Evolutionary conservation across 1,139 yeast species (phyloP), one percentile per base, ranked within the genome.

Genomic region (Suhomyces yuchorum): DNA sequence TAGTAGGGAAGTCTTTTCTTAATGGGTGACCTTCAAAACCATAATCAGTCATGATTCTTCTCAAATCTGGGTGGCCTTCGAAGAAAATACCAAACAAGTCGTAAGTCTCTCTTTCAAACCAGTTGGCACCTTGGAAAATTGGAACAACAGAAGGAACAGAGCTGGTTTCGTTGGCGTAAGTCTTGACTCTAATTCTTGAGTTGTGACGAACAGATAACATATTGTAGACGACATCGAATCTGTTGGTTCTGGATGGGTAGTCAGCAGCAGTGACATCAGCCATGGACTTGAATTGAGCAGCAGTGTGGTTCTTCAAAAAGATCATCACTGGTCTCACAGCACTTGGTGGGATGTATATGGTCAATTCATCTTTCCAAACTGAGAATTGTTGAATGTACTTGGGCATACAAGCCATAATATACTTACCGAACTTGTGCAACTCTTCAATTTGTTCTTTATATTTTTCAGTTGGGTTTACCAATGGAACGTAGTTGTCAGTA

Each of bases 11-110:
- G 69, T 89, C 96, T 70, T 89, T 89, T 70, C 96, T 82, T 66
- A 89, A 78, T 14, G 96, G 96, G 65, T 89, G 95, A 47, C 96
- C 96, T 68, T 87, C 96, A 61, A 89, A 89, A 32, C 96, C 96
- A 68, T 89, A 89, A 71, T 89, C 96, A 46, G 96, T 89, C 84
- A 89, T 80, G 65, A 89, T 87, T 72, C 96, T 80, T 73, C 96
- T 84, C 64, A 89, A 77, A 69, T 89, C 96, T 9, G 96, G 96
- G 67, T 89, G 96, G 52, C 86, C 88, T 66, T 86, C 93, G 62
- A 89, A 89, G 70, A 88, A 88, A 53, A 89, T 81, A 42, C 96
- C 96, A 64, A 80, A 88, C 80, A 88, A 77, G 65, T 88, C 96
- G 66, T 87, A 88, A 12, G 95, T 84, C 68, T 88, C 96, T 68